phyloP scores from a whole-genome alignment of 345 rosid genomes.

The Eucalyptus rudis region DNA sequence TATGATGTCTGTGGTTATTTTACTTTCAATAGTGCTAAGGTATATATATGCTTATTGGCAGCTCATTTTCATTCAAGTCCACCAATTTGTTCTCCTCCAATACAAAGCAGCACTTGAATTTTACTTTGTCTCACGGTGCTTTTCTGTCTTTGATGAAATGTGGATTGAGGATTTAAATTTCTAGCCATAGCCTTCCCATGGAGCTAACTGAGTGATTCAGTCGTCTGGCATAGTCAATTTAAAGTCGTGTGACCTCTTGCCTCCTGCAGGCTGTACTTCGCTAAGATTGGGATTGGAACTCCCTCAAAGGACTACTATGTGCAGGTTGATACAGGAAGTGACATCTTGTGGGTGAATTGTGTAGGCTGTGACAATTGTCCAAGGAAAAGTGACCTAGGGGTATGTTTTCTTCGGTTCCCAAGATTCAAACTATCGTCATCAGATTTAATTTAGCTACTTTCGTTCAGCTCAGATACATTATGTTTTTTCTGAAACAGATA shows the following conservation, averaged over 20 bases:
- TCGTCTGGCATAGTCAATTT: neutral
- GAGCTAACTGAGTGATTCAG: neutral
- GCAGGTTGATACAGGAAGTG: slow-evolving; percentile 43
- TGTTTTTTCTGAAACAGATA: slow-evolving; percentile 6
- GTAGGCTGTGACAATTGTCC: slow-evolving; percentile 23
- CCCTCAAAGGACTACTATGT: slow-evolving; percentile 29
- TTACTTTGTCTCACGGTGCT: neutral
- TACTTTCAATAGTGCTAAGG: neutral
- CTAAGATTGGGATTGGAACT: slow-evolving; percentile 27
- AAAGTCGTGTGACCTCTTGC: neutral
- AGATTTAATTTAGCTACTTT: neutral
- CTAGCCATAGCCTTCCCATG: neutral
- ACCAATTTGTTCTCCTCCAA: neutral
- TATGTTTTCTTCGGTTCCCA: neutral
- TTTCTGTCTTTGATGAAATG: neutral
- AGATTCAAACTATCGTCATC: neutral
- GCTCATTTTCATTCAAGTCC: neutral
- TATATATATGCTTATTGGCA: neutral
- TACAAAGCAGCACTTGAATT: neutral
- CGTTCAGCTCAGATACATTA: neutral
- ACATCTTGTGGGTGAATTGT: slow-evolving; percentile 41
- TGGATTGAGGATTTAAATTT: neutral
- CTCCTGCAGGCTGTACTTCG: slow-evolving; percentile 20
- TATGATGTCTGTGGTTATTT: neutral
- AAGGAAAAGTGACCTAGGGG: slow-evolving; percentile 25